A percentile compares a stretch with the other conserved stretches of the same genome.
These are phyloP conservation scores for Neurospora tetraspora DNA, from an alignment of 495 filamentous ascomycete genomes.

Conservation along the genomic window DNA sequence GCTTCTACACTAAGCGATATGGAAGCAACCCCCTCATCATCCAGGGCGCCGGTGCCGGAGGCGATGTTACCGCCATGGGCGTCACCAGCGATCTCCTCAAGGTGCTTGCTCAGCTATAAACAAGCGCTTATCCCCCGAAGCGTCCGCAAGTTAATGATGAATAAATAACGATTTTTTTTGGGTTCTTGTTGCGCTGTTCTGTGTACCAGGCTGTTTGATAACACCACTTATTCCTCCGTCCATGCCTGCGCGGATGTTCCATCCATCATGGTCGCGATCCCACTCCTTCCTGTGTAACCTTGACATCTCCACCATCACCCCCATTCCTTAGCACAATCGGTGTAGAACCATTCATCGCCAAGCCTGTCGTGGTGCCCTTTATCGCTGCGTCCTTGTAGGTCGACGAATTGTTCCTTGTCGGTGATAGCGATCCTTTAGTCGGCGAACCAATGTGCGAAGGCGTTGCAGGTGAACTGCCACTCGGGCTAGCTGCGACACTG, in stretches of 20 bases:
- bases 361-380: neutral
- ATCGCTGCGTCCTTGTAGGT: neutral
- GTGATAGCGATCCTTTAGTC: neutral
- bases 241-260: neutral
- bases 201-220: neutral
- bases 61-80: slow-evolving; percentile 93
- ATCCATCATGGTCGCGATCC: neutral
- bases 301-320: neutral
- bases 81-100: slow-evolving; percentile 84
- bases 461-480: neutral
- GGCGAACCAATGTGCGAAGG: neutral
- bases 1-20: slow-evolving; percentile 93
- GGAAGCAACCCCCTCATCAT: slow-evolving; percentile 81
- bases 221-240: neutral
- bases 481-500: slow-evolving; percentile 3
- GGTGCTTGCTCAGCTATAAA: slow-evolving; percentile 48
- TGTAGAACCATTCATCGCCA: neutral
- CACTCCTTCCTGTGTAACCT: neutral
- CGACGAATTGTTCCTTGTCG: neutral
- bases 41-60: slow-evolving; percentile 89
- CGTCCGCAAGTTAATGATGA: neutral
- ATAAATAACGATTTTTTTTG: neutral
- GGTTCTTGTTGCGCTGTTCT: neutral
- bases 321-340: neutral
- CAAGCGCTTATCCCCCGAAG: neutral